A percentile compares a stretch with the other conserved stretches of the same genome.
phyloP scores from a whole-genome alignment of 352 stramenopile species.

The Pelagophyceae sp. region DNA sequence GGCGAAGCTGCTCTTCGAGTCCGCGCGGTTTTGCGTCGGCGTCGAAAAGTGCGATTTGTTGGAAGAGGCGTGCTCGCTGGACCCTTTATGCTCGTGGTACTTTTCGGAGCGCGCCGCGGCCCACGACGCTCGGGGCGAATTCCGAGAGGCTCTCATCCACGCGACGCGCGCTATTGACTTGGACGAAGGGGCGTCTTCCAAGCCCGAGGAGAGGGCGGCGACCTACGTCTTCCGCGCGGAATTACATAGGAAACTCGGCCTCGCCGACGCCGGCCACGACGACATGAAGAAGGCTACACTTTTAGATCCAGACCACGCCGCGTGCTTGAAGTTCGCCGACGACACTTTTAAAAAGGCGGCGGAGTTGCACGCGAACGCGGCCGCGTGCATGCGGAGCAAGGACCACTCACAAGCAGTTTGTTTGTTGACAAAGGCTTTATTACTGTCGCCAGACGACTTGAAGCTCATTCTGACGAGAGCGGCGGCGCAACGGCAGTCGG shows the following conservation, averaged over 20 bases:
- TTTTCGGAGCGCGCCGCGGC: not conserved
- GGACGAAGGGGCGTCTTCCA: not conserved
- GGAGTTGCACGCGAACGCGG: conserved; percentile 27
- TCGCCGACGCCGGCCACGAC: not conserved
- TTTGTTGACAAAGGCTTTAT: too few species aligned
- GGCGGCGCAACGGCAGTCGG: conserved; percentile 11
- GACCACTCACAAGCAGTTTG: too few species aligned
- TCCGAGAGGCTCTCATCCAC: not conserved
- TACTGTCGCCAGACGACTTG: too few species aligned
- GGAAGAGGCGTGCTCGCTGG: not conserved
- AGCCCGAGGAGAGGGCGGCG: not conserved
- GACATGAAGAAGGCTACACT: not conserved
- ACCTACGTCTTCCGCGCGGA: not conserved
- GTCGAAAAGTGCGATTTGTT: not conserved
- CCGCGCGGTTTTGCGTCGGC: not conserved
- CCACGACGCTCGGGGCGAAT: not conserved
- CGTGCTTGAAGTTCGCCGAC: conserved; percentile 22
- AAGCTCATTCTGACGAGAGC: conserved; percentile 24
- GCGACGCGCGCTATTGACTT: not conserved
- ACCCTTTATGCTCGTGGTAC: not conserved
- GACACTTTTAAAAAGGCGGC: conserved; percentile 18
- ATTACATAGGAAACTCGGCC: not conserved
- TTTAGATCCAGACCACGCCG: conserved; percentile 26
- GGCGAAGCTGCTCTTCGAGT: not conserved
- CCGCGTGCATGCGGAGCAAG: conserved; percentile 14